Conservation (phyloP, 257 asterid species). For the Jacaranda copaia region DNA sequence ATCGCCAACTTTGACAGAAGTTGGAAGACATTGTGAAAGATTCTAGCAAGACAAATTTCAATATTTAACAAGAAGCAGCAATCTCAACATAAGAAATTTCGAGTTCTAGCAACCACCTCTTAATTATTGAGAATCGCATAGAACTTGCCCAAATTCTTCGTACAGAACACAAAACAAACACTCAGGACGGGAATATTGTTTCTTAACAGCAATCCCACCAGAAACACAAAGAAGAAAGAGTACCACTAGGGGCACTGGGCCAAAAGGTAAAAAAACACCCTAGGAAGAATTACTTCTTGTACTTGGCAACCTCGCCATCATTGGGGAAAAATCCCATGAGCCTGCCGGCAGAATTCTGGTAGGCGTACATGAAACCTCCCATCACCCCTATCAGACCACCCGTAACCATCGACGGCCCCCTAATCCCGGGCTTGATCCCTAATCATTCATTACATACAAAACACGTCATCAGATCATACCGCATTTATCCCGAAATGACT, state of each 20-base stretch:
- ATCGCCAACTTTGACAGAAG: background rate
- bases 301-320: constrained; percentile 92
- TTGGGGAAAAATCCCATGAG: constrained; percentile 98
- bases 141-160: constrained; percentile 23
- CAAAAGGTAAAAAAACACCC: constrained; percentile 39
- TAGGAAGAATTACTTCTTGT: constrained; percentile 62
- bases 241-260: background rate
- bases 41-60: background rate
- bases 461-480: background rate
- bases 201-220: constrained; percentile 20
- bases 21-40: background rate
- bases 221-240: background rate
- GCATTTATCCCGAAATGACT: background rate
- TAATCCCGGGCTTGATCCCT: constrained; percentile 94
- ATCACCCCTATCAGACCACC: constrained; percentile 89
- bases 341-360: constrained; percentile 96
- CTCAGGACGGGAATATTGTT: constrained; percentile 18
- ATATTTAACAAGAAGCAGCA: constrained; percentile 27
- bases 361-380: constrained; percentile 99
- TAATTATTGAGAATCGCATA: constrained; percentile 39
- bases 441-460: background rate
- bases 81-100: constrained; percentile 17
- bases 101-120: constrained; percentile 36
- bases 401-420: constrained; percentile 98
- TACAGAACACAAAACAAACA: constrained; percentile 24